These are phyloP conservation scores for Chlamydomonas schloesseri DNA, from an alignment of 139 green algal genomes.

Conservation along the genomic window DNA sequence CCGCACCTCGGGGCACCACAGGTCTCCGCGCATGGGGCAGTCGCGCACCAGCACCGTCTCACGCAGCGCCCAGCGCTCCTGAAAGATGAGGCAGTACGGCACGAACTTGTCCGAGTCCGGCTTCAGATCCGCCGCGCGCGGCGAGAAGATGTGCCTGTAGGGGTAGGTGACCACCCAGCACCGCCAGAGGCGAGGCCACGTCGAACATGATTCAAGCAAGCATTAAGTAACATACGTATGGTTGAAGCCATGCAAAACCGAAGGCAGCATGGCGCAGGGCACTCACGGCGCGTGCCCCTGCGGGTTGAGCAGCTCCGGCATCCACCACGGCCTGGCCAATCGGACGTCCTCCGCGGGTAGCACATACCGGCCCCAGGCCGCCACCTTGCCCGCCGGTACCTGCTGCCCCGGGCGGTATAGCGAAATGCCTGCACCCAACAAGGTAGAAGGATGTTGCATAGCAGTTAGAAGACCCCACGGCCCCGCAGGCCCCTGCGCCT, in stretches of 20 bases:
- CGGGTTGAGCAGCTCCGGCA: too few relatives aligned
- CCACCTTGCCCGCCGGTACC: not conserved
- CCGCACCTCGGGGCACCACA: not conserved
- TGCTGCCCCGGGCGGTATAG: not conserved
- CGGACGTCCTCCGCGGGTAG: constrained; percentile 34
- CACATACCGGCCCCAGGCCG: constrained; percentile 19
- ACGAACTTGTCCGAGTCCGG: not conserved
- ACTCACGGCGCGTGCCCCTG: too few relatives aligned
- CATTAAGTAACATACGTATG: too few relatives aligned
- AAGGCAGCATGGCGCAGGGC: too few relatives aligned
- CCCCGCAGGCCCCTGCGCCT: too few relatives aligned
- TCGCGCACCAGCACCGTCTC: constrained; percentile 73
- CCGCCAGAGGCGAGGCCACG: too few relatives aligned
- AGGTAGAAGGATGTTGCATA: too few relatives aligned
- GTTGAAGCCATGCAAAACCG: too few relatives aligned
- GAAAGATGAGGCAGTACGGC: constrained; percentile 44
- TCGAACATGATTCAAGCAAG: too few relatives aligned
- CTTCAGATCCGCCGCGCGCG: not conserved
- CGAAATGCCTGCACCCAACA: not conserved
- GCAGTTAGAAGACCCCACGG: too few relatives aligned
- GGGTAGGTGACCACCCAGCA: too few relatives aligned
- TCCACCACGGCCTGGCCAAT: not conserved
- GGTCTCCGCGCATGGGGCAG: not conserved
- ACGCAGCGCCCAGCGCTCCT: constrained; percentile 56
- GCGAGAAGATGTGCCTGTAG: constrained; percentile 39